Base-by-base conservation (phyloP, 1,284 basidiomycete genomes). In the Fistulina hepatica region DNA sequence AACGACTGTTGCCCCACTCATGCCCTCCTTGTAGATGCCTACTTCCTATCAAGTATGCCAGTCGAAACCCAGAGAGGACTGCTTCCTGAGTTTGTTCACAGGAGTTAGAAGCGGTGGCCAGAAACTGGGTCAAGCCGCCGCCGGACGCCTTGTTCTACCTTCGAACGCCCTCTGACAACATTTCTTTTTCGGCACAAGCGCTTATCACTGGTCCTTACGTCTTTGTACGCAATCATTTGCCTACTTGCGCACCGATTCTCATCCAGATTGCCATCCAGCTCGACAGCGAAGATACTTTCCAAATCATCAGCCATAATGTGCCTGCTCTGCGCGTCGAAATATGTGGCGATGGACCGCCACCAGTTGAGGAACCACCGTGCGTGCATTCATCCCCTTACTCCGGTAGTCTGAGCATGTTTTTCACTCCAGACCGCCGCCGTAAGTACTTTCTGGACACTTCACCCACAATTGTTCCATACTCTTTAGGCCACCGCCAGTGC, bases 71-170 rank as follows among this genome's bases (percentile, higher is more conserved):
- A 15, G 3, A 9, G 15, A 34, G 2, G 33, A 27, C 24, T 44
- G 19, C 44, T 40, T 34, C 37, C 32, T 37, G 23, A 41, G 34
- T 36, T 30, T 33, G 7, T 32, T 42, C 30, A 5, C 47, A 88
- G 84, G 82, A 86, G 58, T 70, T 86, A 20, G 80, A 82, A 47
- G 69, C 65, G 19, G 64, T 79, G 30, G 83, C 81, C n/a, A 65
- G 78, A 51, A 80, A 84, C 42, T 88, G 83, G 83, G 74, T 76
- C 32, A 84, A 81, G 52, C 82, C 82, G 19, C 81, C 82, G 12
- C 80, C 81, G 39, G 81, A 80, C 53, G 76, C 73, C 25, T 55
- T 68, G 28, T 82, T 85, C 61, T 67, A 66, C 46, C 59, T 88
- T 36, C 76, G 83, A 27, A 73, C 86, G 0, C 83, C 83, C 2